Evolutionary conservation across 2,329 filamentous ascomycete genomes (phyloP).

Genomic region (Pseudogymnoascus pannorum): DNA sequence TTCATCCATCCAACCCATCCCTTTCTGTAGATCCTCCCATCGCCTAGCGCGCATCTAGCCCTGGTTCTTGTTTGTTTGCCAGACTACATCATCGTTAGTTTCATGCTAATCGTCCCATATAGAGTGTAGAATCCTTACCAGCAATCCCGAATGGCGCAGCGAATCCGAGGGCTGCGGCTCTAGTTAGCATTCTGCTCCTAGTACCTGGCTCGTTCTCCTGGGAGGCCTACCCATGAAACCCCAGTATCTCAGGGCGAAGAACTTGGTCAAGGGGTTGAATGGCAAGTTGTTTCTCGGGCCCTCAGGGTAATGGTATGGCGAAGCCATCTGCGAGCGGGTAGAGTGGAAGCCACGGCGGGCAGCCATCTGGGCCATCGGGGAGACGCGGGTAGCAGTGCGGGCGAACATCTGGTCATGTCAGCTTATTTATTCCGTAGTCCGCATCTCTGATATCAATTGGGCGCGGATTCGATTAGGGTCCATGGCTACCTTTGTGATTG

Average conservation of each 20-base stretch:
- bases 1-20: constrained; percentile 7
- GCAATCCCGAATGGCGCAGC: constrained; percentile 56
- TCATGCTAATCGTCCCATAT: background rate
- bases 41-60: constrained; percentile 5
- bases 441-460: constrained; percentile 34
- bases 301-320: constrained; percentile 97
- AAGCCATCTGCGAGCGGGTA: constrained; percentile 75
- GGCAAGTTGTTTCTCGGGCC: constrained; percentile 91
- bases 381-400: constrained; percentile 57
- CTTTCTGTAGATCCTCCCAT: background rate
- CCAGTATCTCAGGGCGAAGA: constrained; percentile 81
- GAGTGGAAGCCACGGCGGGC: constrained; percentile 91
- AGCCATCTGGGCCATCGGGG: constrained; percentile 57
- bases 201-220: background rate
- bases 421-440: constrained; percentile 13
- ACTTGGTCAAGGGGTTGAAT: constrained; percentile 89
- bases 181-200: constrained; percentile 18
- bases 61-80: constrained; percentile 35
- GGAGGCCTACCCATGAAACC: constrained; percentile 57
- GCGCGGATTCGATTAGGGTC: constrained; percentile 5
- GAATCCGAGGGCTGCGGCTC: constrained; percentile 41
- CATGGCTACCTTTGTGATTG: constrained; percentile 11
- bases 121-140: constrained; percentile 39
- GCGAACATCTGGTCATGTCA: constrained; percentile 64
- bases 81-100: constrained; percentile 20